phyloP scores from a whole-genome alignment of 192 early-diverging fungal species.

The Rhizophagus sp. region DNA sequence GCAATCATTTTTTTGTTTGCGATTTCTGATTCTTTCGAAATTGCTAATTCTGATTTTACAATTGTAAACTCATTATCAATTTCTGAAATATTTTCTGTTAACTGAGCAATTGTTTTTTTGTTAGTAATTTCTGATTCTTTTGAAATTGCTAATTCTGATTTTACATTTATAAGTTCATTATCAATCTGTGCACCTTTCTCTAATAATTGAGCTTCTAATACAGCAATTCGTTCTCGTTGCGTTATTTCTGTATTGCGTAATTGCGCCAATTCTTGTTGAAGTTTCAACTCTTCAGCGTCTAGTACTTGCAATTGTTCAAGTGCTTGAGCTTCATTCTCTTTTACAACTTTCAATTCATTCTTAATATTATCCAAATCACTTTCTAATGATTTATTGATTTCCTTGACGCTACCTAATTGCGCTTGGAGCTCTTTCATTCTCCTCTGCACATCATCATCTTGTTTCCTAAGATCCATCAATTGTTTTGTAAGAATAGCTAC shows the following conservation, averaged over 20 bases:
- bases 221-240: constrained; percentile 4
- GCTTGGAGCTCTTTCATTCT: neutral
- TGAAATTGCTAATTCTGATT: neutral
- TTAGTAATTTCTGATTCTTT: constrained; percentile 3
- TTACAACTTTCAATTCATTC: neutral
- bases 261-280: neutral
- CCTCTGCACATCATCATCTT: neutral
- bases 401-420: neutral
- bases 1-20: neutral
- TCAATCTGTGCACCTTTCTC: neutral
- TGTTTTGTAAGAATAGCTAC: neutral
- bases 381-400: neutral
- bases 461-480: neutral
- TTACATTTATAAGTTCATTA: neutral
- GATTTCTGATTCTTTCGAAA: constrained; percentile 1
- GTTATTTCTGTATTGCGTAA: neutral
- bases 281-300: neutral
- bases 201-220: constrained; percentile 2
- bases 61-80: neutral
- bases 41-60: neutral
- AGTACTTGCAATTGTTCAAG: neutral
- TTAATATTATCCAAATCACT: neutral
- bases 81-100: neutral
- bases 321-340: neutral
- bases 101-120: neutral